Conservation (phyloP, 495 filamentous ascomycete genomes). For the Neurospora sp. region DNA sequence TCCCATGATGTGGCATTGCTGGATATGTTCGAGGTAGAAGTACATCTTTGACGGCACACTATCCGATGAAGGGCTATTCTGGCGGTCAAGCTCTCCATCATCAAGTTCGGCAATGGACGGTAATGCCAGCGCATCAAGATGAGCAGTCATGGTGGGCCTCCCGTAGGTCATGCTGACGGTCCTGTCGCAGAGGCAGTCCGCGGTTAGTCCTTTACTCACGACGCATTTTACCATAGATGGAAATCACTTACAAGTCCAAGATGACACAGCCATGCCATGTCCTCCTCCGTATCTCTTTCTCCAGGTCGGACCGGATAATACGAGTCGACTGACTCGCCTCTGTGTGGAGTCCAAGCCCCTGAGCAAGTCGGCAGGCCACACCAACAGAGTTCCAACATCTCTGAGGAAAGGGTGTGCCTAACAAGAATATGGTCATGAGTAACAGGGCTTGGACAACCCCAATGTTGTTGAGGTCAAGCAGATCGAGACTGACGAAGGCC, state of each 20-base stretch:
- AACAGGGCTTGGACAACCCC: conserved; percentile 39
- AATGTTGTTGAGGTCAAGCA: conserved; percentile 33
- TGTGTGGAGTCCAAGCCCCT: conserved; percentile 39
- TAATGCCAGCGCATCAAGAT: conserved; percentile 24
- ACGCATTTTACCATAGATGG: background rate
- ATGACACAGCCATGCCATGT: conserved; percentile 42
- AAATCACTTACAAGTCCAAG: conserved; percentile 32
- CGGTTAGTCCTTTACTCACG: background rate
- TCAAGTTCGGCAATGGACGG: conserved; percentile 15
- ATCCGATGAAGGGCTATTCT: background rate
- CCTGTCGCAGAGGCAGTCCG: conserved; percentile 12
- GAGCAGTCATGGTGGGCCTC: conserved; percentile 34
- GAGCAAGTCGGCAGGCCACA: conserved; percentile 36
- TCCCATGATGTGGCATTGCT: conserved; percentile 34
- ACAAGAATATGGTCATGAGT: conserved; percentile 33
- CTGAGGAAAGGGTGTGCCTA: conserved; percentile 36
- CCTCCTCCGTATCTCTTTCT: conserved; percentile 33
- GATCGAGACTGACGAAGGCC: conserved; percentile 32
- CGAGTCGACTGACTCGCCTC: conserved; percentile 17
- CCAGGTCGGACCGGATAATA: conserved; percentile 19
- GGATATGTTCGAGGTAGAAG: conserved; percentile 34
- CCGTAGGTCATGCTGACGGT: conserved; percentile 42
- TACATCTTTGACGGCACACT: conserved; percentile 12
- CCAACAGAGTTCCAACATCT: conserved; percentile 41
- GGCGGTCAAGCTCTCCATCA: conserved; percentile 3